A percentile compares a stretch with the other conserved stretches of the same genome.
These are phyloP conservation scores for Botrytis cinerea DNA, from an alignment of 2,329 filamentous ascomycete species.

Conservation along the genomic window DNA sequence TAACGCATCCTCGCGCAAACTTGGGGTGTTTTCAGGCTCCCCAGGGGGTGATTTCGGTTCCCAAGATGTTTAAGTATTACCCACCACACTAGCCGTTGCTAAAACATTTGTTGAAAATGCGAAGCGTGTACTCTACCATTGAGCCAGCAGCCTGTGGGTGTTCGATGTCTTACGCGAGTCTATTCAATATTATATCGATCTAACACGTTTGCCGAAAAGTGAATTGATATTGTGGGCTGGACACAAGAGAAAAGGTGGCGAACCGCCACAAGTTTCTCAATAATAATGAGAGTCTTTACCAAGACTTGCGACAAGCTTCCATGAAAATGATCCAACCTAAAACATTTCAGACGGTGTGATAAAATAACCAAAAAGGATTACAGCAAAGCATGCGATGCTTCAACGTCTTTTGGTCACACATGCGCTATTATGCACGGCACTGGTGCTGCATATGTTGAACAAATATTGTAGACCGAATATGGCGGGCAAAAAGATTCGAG, in stretches of 20 bases:
- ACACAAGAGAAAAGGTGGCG: neutral
- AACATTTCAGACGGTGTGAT: neutral
- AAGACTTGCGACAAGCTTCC: neutral
- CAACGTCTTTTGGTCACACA: too few species aligned
- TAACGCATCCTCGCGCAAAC: neutral
- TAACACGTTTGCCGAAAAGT: conserved; percentile 1
- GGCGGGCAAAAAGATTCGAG: too few species aligned
- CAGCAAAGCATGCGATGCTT: too few species aligned
- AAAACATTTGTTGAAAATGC: neutral
- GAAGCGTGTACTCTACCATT: neutral
- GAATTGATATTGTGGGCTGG: neutral
- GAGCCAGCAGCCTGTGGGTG: conserved; percentile 7
- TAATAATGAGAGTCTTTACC: neutral
- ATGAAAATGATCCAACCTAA: neutral
- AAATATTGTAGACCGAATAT: too few species aligned
- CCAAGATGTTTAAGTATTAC: conserved; percentile 12
- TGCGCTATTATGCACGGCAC: too few species aligned
- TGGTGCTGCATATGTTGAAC: too few species aligned
- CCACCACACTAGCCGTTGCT: conserved; percentile 4
- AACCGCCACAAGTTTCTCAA: neutral
- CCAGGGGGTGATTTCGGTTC: conserved; percentile 12
- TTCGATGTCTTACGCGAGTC: neutral
- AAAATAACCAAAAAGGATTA: too few species aligned
- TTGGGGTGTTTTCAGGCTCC: conserved; percentile 5
- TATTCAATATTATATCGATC: neutral